Conservation (phyloP, 1,139 yeast species). For the Lodderomyces theae region DNA sequence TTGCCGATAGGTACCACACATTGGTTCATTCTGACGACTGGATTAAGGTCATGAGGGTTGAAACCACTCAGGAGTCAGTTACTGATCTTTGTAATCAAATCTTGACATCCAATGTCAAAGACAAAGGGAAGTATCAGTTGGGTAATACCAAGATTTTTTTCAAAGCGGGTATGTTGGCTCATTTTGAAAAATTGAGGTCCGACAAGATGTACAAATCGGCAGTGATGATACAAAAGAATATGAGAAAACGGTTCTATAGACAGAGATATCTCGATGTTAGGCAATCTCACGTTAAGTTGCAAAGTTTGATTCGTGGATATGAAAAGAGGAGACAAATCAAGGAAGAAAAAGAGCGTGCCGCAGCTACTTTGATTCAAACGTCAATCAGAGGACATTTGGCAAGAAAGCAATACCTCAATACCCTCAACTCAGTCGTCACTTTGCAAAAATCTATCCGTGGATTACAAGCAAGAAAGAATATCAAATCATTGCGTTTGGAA, state of each 20-base stretch:
- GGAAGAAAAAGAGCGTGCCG: conserved; percentile 55
- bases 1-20: conserved; percentile 85
- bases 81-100: conserved; percentile 66
- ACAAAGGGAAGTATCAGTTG: conserved; percentile 71
- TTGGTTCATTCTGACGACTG: conserved; percentile 71
- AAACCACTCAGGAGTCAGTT: conserved; percentile 56
- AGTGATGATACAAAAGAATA: conserved; percentile 79
- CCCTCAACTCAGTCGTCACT: conserved; percentile 50
- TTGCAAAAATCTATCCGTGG: conserved; percentile 76
- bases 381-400: conserved; percentile 62
- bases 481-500: conserved; percentile 48
- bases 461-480: conserved; percentile 50
- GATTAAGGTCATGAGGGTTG: conserved; percentile 57
- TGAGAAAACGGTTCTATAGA: conserved; percentile 67
- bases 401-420: conserved; percentile 44
- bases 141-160: conserved; percentile 91
- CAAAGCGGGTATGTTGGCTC: conserved; percentile 95
- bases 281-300: conserved; percentile 54
- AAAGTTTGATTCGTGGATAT: conserved; percentile 63
- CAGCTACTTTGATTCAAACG: conserved; percentile 75
- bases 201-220: conserved; percentile 79
- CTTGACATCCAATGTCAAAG: conserved; percentile 60
- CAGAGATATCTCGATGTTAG: conserved; percentile 56
- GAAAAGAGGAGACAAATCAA: conserved; percentile 57
- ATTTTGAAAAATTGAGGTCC: conserved; percentile 79